A percentile compares a stretch with the other conserved stretches of the same genome.
Conservation (phyloP, 495 filamentous ascomycete species). For the Hypoxylon subgilvum region DNA sequence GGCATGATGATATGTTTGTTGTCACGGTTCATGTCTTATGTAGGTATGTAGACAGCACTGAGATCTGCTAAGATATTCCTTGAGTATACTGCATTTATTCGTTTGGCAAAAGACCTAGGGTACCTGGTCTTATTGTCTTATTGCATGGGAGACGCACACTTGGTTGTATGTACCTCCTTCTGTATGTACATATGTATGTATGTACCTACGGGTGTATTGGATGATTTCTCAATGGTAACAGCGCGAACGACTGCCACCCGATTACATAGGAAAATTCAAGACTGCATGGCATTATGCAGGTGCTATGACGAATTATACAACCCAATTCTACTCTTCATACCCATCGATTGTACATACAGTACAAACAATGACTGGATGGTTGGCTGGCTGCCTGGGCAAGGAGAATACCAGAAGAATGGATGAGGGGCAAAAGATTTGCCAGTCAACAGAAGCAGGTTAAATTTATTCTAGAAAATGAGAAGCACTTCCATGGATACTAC, state of each 20-base stretch:
- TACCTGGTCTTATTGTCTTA: slow-evolving; percentile 1
- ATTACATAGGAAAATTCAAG: slow-evolving; percentile 22
- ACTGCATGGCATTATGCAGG: slow-evolving; percentile 37
- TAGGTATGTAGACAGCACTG: neutral
- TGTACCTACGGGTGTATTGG: neutral
- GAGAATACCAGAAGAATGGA: slow-evolving; percentile 5
- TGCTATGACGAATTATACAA: slow-evolving; percentile 39
- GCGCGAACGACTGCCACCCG: slow-evolving; percentile 10
- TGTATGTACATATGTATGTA: neutral
- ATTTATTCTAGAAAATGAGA: too few species aligned
- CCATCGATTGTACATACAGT: too few species aligned
- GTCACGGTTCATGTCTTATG: too few species aligned
- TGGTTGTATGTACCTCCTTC: slow-evolving; percentile 9
- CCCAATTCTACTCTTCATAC: too few species aligned
- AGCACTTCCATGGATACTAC: too few species aligned
- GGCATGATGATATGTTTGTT: neutral
- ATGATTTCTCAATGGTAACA: slow-evolving; percentile 7
- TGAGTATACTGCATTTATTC: slow-evolving; percentile 14
- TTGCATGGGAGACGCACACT: neutral
- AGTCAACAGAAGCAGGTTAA: too few species aligned
- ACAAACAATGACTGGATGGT: too few species aligned
- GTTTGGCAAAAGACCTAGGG: neutral
- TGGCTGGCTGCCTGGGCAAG: too few species aligned
- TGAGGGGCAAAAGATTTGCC: neutral
- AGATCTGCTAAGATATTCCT: slow-evolving; percentile 13